Evolutionary conservation across 1,284 basidiomycete species (phyloP).

Genomic region (Pascua guehoae): DNA sequence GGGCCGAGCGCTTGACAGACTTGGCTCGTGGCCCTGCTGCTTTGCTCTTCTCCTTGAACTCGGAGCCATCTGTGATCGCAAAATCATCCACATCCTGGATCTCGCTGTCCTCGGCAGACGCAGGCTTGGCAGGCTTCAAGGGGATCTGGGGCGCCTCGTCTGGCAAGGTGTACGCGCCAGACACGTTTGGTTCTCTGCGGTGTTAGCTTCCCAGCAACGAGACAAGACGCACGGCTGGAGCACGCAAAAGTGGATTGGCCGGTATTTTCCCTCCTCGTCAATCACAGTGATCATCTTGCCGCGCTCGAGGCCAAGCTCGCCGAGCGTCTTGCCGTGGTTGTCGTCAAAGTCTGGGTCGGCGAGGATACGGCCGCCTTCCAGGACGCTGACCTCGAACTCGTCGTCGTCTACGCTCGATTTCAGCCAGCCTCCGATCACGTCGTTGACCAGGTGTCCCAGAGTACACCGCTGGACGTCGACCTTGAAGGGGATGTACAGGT

Average conservation of each 20-base stretch:
- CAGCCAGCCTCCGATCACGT: constrained; percentile 52
- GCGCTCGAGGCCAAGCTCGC: constrained; percentile 38
- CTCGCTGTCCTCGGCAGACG: background rate
- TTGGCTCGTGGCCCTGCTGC: background rate
- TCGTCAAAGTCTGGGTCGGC: constrained; percentile 48
- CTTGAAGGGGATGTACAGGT: constrained; percentile 70
- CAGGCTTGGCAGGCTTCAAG: constrained; percentile 6
- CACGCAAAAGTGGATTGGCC: constrained; percentile 69
- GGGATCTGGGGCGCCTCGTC: constrained; percentile 13
- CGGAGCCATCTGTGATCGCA: background rate
- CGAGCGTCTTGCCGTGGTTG: constrained; percentile 42
- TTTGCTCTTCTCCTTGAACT: background rate
- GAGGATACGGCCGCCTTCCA: constrained; percentile 65
- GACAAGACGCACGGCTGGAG: constrained; percentile 61
- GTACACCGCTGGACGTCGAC: constrained; percentile 66
- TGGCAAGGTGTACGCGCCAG: constrained; percentile 11
- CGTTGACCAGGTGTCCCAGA: constrained; percentile 68
- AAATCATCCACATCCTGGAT: constrained; percentile 1
- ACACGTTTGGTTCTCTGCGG: background rate
- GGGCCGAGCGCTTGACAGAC: constrained; percentile 9
- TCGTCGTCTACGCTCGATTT: constrained; percentile 60
- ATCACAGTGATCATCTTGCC: constrained; percentile 76
- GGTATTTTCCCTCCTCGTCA: constrained; percentile 64
- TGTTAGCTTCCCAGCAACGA: background rate
- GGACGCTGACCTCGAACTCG: constrained; percentile 59